A percentile compares a stretch with the other conserved stretches of the same genome.
phyloP scores from a whole-genome alignment of 2,329 filamentous ascomycete species.

The Colletotrichum liaoningense region DNA sequence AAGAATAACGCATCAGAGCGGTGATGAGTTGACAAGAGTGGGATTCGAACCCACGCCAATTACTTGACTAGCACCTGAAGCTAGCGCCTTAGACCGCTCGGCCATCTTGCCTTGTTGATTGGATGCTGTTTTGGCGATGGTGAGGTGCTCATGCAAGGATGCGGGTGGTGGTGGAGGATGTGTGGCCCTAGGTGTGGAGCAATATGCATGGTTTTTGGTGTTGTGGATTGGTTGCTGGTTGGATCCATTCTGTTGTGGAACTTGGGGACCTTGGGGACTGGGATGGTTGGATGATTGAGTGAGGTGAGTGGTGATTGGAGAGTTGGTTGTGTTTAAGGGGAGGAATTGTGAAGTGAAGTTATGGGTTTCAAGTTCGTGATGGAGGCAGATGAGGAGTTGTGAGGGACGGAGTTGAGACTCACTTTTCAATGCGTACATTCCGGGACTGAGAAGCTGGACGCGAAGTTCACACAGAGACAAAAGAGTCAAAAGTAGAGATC shows the following conservation, averaged over 20 bases:
- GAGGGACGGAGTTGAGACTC: background rate
- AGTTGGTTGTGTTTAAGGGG: background rate
- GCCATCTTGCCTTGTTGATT: conserved; percentile 6
- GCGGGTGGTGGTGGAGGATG: background rate
- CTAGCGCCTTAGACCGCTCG: conserved; percentile 25
- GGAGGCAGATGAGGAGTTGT: too few relatives aligned
- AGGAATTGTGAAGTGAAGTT: background rate
- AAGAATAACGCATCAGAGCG: background rate
- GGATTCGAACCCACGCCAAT: conserved; percentile 24
- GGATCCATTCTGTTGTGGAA: background rate
- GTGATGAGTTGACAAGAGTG: background rate
- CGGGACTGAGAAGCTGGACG: background rate
- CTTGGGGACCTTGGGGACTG: background rate
- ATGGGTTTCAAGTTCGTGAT: background rate
- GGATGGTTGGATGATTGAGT: background rate
- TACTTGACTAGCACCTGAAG: conserved; percentile 26
- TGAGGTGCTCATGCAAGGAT: too few relatives aligned
- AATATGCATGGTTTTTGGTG: background rate
- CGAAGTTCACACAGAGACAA: background rate
- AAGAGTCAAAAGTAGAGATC: background rate
- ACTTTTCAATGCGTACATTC: background rate
- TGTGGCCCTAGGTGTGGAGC: background rate
- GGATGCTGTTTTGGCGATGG: fast-evolving
- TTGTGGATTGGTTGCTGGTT: background rate
- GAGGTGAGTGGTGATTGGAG: background rate